phyloP scores from a whole-genome alignment of 495 filamentous ascomycete genomes.

The Elasticomyces elasticus region DNA sequence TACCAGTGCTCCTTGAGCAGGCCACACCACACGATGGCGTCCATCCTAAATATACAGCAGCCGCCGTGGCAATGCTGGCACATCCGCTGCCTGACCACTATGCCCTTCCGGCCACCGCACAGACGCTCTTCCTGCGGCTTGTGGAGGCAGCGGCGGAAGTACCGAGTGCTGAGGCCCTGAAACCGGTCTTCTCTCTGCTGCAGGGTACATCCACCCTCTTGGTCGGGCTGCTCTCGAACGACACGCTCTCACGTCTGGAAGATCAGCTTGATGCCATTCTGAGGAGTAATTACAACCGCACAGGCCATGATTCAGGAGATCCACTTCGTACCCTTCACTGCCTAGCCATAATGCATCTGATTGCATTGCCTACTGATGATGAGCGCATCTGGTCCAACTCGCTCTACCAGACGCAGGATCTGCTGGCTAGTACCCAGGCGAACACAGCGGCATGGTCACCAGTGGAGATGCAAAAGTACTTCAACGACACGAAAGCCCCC shows the following conservation, averaged over 20 bases:
- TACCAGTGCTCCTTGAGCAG: slow-evolving; percentile 23
- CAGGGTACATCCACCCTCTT: slow-evolving; percentile 26
- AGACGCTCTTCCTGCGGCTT: slow-evolving; percentile 25
- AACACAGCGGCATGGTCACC: slow-evolving; percentile 1
- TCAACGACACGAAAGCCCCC: slow-evolving; percentile 28
- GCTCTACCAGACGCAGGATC: slow-evolving; percentile 17
- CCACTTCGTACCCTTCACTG: slow-evolving; percentile 16
- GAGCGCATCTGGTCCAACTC: not conserved
- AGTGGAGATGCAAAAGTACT: slow-evolving; percentile 12
- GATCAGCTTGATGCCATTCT: slow-evolving; percentile 23
- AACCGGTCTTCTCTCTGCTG: slow-evolving; percentile 23
- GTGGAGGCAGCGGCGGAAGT: slow-evolving; percentile 19
- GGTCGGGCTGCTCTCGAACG: slow-evolving; percentile 13
- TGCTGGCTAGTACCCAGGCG: slow-evolving; percentile 9
- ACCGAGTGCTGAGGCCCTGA: slow-evolving; percentile 18
- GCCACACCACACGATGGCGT: slow-evolving; percentile 10
- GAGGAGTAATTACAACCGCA: slow-evolving; percentile 1
- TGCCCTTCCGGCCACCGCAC: slow-evolving; percentile 22
- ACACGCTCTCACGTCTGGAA: slow-evolving; percentile 19
- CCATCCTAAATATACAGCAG: not conserved
- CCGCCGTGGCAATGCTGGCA: slow-evolving; percentile 23
- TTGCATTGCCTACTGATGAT: not conserved
- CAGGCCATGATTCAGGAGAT: not conserved
- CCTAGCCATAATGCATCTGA: slow-evolving; percentile 17
- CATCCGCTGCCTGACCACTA: slow-evolving; percentile 22